Base-by-base conservation (phyloP, 2,329 filamentous ascomycete genomes). In the Metarhizium humberi region DNA sequence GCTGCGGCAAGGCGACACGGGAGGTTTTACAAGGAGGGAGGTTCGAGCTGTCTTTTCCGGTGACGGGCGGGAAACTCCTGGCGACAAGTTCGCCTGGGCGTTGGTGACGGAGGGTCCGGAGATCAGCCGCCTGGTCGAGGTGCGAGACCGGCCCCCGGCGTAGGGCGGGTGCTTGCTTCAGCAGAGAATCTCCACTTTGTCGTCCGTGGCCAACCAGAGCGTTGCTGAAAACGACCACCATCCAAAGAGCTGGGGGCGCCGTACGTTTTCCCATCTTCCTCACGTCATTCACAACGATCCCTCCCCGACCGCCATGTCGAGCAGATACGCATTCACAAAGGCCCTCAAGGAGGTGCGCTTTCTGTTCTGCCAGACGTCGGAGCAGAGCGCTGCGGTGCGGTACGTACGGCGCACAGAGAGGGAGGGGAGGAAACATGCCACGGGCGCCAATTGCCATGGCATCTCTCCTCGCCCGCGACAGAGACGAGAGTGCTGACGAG, bases 321-420 rank as follows among this genome's bases (percentile, higher is more conserved):
- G 81, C 75, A 95, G 94, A 80, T 96, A 96, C 78, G 90, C 85
- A 65, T 99, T 99, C 76, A 82, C 84, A 64, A 87, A 90, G 73
- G 78, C 84, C 62, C 80, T 99, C 71, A 95, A 91, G 81, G 94
- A 99, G 81, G 81, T 99, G 71, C 88, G 94, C 71, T 99, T 99
- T 77, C 81, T 95, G 66, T 92, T 97, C 78, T 97, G 94, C 79
- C 92, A 97, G 76, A 92, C 90, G 53, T 89, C 88, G 62, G 88
- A 95, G 71, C 86, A 90, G 70, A 96, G 92, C 78, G 88, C 90
- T 67, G 86, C 90, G 60, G 87, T 89, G 61, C 86, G 94, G 94
- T 95, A 78, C 68, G 79, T 73, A 25, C 3, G 25, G 25, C 25
- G 25, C 25, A 25, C 25, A 25, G 25, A 25, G 25, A 25, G 25